Evolutionary conservation across 2,329 filamentous ascomycete genomes (phyloP).

Genomic region (Shiraia sp.): DNA sequence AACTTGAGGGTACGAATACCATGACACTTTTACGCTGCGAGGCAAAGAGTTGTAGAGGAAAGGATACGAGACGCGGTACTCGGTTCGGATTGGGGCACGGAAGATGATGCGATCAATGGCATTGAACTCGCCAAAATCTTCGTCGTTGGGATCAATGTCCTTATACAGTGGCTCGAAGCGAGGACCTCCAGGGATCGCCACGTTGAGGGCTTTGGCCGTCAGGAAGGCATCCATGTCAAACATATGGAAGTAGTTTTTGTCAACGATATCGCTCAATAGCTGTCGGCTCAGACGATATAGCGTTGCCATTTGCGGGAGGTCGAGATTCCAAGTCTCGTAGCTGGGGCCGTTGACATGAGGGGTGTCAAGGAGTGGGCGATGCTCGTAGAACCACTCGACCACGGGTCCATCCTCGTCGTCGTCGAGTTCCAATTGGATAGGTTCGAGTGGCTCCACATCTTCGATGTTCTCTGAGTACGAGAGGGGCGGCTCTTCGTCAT

Average conservation of each 20-base stretch:
- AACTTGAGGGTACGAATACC: conserved; percentile 91
- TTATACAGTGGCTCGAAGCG: conserved; percentile 98
- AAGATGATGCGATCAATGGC: conserved; percentile 99
- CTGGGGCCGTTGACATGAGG: conserved; percentile 94
- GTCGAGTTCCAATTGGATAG: conserved; percentile 97
- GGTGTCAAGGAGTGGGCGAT: conserved; percentile 86
- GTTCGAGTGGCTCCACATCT: conserved; percentile 94
- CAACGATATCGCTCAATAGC: conserved; percentile 86
- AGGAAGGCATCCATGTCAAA: conserved; percentile 95
- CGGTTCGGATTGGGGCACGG: conserved; percentile 89
- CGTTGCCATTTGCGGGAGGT: conserved; percentile 92
- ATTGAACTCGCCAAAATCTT: conserved; percentile 99
- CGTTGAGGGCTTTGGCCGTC: conserved; percentile 94
- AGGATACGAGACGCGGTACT: conserved; percentile 92
- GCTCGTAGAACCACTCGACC: conserved; percentile 97
- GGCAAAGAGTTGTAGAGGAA: conserved; percentile 96
- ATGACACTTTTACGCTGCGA: conserved; percentile 87
- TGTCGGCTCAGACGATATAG: conserved; percentile 90
- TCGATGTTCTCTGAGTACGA: conserved; percentile 99
- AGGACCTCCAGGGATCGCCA: conserved; percentile 95
- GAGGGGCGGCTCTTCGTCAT: conserved; percentile 95
- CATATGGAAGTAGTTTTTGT: conserved; percentile 97
- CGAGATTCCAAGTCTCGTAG: conserved; percentile 94
- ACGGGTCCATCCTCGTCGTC: conserved; percentile 90
- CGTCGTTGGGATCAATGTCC: conserved; percentile 97